Base-by-base conservation (phyloP, 768 basidiomycete species). In the Mycena vulgaris region DNA sequence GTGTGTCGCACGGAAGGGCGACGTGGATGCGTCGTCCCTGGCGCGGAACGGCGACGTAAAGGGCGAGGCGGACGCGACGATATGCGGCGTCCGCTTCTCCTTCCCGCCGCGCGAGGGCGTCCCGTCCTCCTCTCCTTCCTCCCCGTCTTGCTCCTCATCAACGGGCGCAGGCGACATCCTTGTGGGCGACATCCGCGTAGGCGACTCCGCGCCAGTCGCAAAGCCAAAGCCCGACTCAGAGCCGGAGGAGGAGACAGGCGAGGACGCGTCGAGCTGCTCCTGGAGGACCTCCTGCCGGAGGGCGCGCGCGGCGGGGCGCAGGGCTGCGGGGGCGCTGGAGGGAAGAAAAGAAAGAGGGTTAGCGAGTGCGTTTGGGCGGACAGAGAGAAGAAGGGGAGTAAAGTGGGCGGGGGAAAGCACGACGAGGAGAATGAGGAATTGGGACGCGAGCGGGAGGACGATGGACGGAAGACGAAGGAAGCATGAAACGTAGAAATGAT, bases 261-360 rank as follows among this genome's bases (percentile, higher is more conserved):
- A 66, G 30, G 63, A 45, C 13, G 49, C 9, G 17, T 65, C 47
- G 66, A 62, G 45, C 33, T 64, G 66, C 28, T 19, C 37, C 47
- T 62, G 56, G 31, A 72, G 53, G 63, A 66, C 59, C 25, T 63
- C 64, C 25, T 72, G 71, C 1, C 71, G 62, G 27, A 72, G 66
- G 2, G 71, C 71, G 56, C 62, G 66, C 5, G 66, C 71, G 42
- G 51, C 66, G 52, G 71, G 71, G 51, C 63, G 66, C 17, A 72
- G 66, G 35, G 71, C 17, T 35, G 71, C 30, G 6, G 71, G 71
- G 2, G 66, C 71, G 16, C 66, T 68, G 57, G 8, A 14, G 25
- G 19, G 9, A 51, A 37, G 37, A 56, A 14, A 27, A 2, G 19
- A 63, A 31, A 23, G 19, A 19, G 23, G 48, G 11, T 39, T 8